Evolutionary conservation across 2,329 filamentous ascomycete species (phyloP).

Genomic region (Teratosphaeriaceae sp.): DNA sequence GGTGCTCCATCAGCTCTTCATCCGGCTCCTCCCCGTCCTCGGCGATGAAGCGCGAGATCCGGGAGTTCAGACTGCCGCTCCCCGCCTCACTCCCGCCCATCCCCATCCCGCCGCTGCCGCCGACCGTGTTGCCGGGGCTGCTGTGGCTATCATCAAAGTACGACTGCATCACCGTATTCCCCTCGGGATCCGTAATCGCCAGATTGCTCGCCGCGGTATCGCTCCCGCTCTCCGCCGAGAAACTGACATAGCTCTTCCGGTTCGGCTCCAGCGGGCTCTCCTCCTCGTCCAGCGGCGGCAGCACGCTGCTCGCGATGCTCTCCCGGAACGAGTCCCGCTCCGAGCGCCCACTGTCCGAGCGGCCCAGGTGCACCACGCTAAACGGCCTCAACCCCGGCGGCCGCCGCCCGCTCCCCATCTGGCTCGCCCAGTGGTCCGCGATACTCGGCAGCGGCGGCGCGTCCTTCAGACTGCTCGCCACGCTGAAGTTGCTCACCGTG

Average conservation of each 20-base stretch:
- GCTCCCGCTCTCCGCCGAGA: constrained; percentile 64
- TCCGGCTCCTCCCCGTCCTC: constrained; percentile 91
- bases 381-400: constrained; percentile 49
- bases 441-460: constrained; percentile 94
- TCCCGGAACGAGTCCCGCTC: constrained; percentile 62
- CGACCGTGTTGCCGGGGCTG: constrained; percentile 51
- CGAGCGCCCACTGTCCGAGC: constrained; percentile 43
- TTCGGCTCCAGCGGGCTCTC: constrained; percentile 79
- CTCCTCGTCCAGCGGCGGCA: constrained; percentile 88
- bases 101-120: constrained; percentile 25
- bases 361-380: constrained; percentile 53
- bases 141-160: constrained; percentile 79
- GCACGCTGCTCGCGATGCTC: constrained; percentile 79
- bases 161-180: constrained; percentile 62
- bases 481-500: constrained; percentile 88
- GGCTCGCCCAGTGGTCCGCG: constrained; percentile 81
- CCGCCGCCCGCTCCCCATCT: constrained; percentile 42
- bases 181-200: constrained; percentile 70
- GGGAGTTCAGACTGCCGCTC: constrained; percentile 73
- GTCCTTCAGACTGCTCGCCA: constrained; percentile 85
- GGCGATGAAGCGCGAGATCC: constrained; percentile 74
- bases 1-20: constrained; percentile 81
- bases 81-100: neutral
- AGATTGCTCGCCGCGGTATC: constrained; percentile 63
- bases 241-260: constrained; percentile 92